Evolutionary conservation across 768 basidiomycete species (phyloP), one percentile per base, ranked within the genome.

Genomic region (Auricularia cornea): DNA sequence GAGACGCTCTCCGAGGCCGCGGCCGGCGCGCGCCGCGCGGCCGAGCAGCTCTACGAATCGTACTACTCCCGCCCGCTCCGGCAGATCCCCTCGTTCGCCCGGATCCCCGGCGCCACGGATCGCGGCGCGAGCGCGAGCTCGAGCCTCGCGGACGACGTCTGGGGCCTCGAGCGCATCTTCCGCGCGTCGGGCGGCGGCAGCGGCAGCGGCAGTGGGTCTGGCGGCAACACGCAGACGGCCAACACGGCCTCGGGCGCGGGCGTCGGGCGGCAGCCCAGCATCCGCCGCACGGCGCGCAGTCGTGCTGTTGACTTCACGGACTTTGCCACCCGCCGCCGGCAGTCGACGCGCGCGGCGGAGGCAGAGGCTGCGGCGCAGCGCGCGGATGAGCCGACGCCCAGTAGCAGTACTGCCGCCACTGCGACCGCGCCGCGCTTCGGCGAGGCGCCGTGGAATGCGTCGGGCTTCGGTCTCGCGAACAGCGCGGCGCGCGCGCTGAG

Each of bases 231-330:
- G 33, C 48, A 31, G 61, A 51, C 35, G 3, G 64, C 57, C 16
- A 51, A 23, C 40, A 14, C 59, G 23, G n/a, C 35, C 35, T n/a
- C 35, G 61, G 48, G 65, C 31, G 65, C 75, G 11, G 69, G 72
- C 5, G 73, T 87, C 20, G 75, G 78, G 20, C 83, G 88, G 35
- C 85, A 86, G 65, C 73, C 83, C 0, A 84, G 86, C 26, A 77
- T 88, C 57, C 86, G 87, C 30, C 86, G 87, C 28, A 78, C 83
- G 2, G 68, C 76, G 33, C 78, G 80, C 10, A 77, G 81, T 3
- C 77, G 88, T 35, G 78, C 83, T 16, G 78, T 83, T 16, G 88
- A 90, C 66, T 90, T 91, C 71, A 85, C 80, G 69, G 89, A 90
- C 30, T 90, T 87, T 66, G 86, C 88, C 0, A 72, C 82, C 28